Evolutionary conservation across 2,329 filamentous ascomycete species (phyloP), one percentile per base, ranked within the genome.

Genomic region (Sporothrix sp.): DNA sequence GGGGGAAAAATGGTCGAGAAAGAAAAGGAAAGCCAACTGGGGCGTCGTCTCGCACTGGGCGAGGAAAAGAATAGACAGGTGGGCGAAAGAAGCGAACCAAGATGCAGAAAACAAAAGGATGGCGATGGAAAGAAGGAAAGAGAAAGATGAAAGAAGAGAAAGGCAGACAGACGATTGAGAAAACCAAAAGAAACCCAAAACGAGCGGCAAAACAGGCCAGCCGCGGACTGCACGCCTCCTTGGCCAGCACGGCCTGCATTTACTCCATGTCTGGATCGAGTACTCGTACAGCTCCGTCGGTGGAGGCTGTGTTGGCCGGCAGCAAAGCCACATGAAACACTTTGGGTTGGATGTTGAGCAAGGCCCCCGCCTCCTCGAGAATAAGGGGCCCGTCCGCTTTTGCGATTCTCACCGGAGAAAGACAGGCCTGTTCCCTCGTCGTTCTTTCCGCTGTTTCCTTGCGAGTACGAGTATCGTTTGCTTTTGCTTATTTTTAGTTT

Each of bases 131-230:
- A 38, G 46, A 14, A 40, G 9, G 20, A 50, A 46, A 56, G 52
- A 51, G 47, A 48, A 58, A 54, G 51, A 50, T 53, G 33, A 55
- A 48, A 53, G 56, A 52, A 51, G 54, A 59, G 45, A 16, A 49
- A 32, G 10, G 18, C 7, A 32, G 30, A 37, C 8, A 3, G 35
- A 38, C 21, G 45, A 37, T 8, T 54, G 53, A 52, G 48, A 48
- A 55, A 52, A 53, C 50, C 53, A 35, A 56, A 51, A 49, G 56
- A 53, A 25, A 56, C 49, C 48, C 57, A 52, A 38, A 14, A n/a
- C 25, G 27, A 33, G 37, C 21, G 30, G n/a, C 32, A 28, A 33
- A 21, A 39, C 3, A 18, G 4, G 7, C 35, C 36, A 39, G 35
- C 46, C 36, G 27, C 36, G 35, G 36, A 38, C 35, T 10, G n/a